Evolutionary conservation across 164 flowering plant genomes (phyloP).

Genomic region (Dillenia suffruticosa): DNA sequence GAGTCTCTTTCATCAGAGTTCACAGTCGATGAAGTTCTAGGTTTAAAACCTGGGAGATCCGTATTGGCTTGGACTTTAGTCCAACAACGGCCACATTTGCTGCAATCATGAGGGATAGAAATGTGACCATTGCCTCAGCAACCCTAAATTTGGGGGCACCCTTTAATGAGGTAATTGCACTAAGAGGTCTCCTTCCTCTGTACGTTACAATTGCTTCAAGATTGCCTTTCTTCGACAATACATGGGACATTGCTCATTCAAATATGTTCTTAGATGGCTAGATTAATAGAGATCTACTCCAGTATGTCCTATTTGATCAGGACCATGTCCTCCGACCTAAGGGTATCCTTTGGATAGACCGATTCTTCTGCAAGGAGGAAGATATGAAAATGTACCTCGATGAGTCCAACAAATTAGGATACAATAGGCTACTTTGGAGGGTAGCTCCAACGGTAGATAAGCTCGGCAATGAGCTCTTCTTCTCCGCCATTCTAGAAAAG

Average conservation of each 20-base stretch:
- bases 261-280: constrained; percentile 37
- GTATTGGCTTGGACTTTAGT: constrained; percentile 39
- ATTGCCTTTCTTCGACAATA: constrained; percentile 39
- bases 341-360: constrained; percentile 37
- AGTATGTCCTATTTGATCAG: constrained; percentile 37
- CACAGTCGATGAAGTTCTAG: constrained; percentile 32
- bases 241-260: constrained; percentile 38
- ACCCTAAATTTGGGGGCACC: constrained; percentile 41
- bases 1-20: constrained; percentile 27
- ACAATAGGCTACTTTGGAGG: constrained; percentile 30
- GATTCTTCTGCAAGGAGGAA: constrained; percentile 27
- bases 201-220: constrained; percentile 31
- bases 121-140: constrained; percentile 34
- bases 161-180: constrained; percentile 36
- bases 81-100: constrained; percentile 43
- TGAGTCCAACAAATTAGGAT: constrained; percentile 20
- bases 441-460: constrained; percentile 31
- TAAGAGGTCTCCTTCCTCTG: constrained; percentile 37
- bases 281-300: constrained; percentile 33
- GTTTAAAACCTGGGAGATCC: constrained; percentile 32
- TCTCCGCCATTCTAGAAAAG: constrained; percentile 37
- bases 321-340: constrained; percentile 29
- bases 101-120: constrained; percentile 35
- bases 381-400: constrained; percentile 25
- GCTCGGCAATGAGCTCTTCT: constrained; percentile 29